Conservation (phyloP, 768 basidiomycete genomes). For the Mycena belliarum region DNA sequence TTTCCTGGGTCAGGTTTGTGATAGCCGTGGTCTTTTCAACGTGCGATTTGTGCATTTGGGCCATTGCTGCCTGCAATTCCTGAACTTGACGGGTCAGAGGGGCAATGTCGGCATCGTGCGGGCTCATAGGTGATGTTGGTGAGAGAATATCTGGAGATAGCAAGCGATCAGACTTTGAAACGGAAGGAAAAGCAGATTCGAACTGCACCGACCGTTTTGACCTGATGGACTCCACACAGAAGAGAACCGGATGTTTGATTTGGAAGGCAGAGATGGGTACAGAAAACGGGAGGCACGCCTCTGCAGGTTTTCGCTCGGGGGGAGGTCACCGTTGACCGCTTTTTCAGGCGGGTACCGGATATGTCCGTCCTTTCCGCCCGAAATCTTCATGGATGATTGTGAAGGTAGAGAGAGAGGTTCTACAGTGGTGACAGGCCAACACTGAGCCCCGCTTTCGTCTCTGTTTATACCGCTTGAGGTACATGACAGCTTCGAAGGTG, state of each 20-base stretch:
- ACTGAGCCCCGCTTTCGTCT: not conserved
- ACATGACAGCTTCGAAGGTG: not conserved
- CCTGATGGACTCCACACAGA: not conserved
- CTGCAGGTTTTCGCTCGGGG: conserved; percentile 2
- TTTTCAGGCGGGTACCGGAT: not conserved
- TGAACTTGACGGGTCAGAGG: conserved; percentile 5
- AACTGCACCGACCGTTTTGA: not conserved
- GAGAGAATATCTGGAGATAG: not conserved
- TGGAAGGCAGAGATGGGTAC: conserved; percentile 11
- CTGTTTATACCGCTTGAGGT: not conserved
- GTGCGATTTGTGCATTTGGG: conserved; percentile 17
- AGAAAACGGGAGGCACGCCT: not conserved
- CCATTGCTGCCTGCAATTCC: conserved; percentile 8
- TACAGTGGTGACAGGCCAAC: not conserved
- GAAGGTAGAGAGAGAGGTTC: too few relatives aligned
- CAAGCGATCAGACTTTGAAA: not conserved
- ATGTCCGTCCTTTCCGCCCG: not conserved
- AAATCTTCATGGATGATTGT: not conserved
- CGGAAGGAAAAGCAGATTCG: not conserved
- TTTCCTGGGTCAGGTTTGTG: conserved; percentile 12
- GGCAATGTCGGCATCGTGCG: not conserved
- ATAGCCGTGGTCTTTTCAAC: conserved; percentile 5
- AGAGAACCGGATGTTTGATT: conserved; percentile 9
- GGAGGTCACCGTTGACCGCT: not conserved
- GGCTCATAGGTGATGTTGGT: not conserved